Evolutionary conservation across 352 stramenopile genomes (phyloP).

Genomic region (Pythium biforme): DNA sequence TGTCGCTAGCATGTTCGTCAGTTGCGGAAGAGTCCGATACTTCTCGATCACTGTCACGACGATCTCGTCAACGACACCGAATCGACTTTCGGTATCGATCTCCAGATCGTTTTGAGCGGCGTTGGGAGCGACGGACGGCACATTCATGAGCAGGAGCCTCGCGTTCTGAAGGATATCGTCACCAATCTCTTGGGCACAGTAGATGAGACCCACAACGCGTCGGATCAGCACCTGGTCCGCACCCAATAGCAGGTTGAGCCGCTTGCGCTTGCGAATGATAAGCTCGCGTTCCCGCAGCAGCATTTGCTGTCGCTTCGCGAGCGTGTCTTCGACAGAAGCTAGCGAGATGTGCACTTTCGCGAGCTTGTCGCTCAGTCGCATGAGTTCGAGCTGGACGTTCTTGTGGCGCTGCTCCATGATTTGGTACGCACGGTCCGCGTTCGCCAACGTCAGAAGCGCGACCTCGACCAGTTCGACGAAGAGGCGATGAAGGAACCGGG

Average conservation of each 20-base stretch:
- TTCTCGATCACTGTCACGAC: conserved; percentile 6
- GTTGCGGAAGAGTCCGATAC: conserved; percentile 2
- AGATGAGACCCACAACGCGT: conserved; percentile 27
- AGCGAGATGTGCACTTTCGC: conserved; percentile 27
- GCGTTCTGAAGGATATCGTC: conserved; percentile 28
- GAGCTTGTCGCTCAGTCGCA: conserved; percentile 30
- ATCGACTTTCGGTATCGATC: background rate
- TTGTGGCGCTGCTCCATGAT: conserved; percentile 41
- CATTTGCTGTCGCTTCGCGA: conserved; percentile 34
- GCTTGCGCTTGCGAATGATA: conserved; percentile 52
- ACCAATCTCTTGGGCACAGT: conserved; percentile 34
- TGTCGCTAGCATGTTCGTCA: background rate
- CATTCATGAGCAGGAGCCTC: background rate
- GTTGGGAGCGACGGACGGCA: too few species aligned
- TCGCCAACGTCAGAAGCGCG: conserved; percentile 27
- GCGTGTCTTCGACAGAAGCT: conserved; percentile 33
- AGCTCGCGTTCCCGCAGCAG: conserved; percentile 41
- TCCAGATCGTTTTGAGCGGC: background rate
- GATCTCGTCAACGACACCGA: conserved; percentile 3
- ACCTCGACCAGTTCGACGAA: conserved; percentile 39
- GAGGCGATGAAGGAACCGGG: conserved; percentile 48
- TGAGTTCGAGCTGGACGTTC: conserved; percentile 41
- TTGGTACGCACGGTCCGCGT: conserved; percentile 36
- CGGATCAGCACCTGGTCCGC: conserved; percentile 48
- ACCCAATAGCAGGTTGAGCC: conserved; percentile 44